A percentile compares a stretch with the other conserved stretches of the same genome.
These are phyloP conservation scores for Populus deltoides DNA, from an alignment of 345 rosid genomes.

Conservation along the genomic window DNA sequence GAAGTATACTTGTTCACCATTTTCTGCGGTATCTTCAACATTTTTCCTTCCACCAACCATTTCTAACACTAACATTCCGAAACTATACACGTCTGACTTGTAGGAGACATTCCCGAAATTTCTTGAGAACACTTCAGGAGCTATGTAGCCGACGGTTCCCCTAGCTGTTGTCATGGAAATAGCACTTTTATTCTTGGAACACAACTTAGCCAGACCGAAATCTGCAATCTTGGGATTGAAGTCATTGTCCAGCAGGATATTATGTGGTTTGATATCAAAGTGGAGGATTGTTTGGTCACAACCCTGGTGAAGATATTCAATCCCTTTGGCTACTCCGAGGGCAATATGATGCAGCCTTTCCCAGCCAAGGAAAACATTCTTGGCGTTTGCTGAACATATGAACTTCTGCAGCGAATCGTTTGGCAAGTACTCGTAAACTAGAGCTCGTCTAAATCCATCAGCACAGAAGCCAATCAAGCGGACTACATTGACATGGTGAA, in stretches of 20 bases:
- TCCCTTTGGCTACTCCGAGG: neutral
- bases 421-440: neutral
- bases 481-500: constrained; percentile 15
- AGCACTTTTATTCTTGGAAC: neutral
- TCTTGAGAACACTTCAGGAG: neutral
- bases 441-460: constrained; percentile 17
- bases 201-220: neutral
- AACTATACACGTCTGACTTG: neutral
- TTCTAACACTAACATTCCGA: neutral
- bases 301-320: neutral
- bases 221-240: neutral
- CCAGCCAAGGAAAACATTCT: no score
- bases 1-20: neutral
- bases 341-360: no score
- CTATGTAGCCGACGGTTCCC: neutral
- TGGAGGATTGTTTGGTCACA: neutral
- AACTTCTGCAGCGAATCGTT: no score
- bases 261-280: neutral
- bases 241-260: neutral
- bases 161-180: neutral
- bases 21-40: neutral
- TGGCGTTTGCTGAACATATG: no score
- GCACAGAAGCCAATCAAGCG: constrained; percentile 15
- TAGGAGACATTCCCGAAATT: neutral
- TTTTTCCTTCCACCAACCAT: neutral